Evolutionary conservation across 2,329 filamentous ascomycete genomes (phyloP).

Genomic region (Piedraia hortae): DNA sequence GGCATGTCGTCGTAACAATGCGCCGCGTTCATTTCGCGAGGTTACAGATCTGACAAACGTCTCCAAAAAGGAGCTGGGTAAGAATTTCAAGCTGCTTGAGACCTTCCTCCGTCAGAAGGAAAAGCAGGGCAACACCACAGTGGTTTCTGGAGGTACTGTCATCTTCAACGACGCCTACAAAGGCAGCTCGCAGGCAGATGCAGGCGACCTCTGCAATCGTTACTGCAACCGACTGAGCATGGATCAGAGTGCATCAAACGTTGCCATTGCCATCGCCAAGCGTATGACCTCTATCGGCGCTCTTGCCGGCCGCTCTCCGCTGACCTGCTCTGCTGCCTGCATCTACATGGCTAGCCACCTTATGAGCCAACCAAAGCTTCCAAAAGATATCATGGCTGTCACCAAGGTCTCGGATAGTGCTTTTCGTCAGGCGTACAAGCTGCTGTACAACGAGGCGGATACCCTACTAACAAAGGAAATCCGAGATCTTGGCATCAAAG

Average conservation of each 20-base stretch:
- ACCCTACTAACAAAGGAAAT: slow-evolving; percentile 49
- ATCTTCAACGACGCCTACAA: slow-evolving; percentile 9
- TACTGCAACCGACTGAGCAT: slow-evolving; percentile 66
- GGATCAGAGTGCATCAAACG: slow-evolving; percentile 47
- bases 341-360: slow-evolving; percentile 90
- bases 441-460: slow-evolving; percentile 48
- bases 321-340: slow-evolving; percentile 81
- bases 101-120: slow-evolving; percentile 45
- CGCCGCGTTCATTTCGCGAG: slow-evolving; percentile 76
- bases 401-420: slow-evolving; percentile 89
- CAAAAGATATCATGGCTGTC: slow-evolving; percentile 60
- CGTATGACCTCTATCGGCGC: slow-evolving; percentile 52
- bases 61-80: slow-evolving; percentile 87
- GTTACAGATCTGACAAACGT: slow-evolving; percentile 84
- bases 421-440: slow-evolving; percentile 84
- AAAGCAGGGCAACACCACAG: slow-evolving; percentile 3
- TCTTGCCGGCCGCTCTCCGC: slow-evolving; percentile 70
- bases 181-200: slow-evolving; percentile 10
- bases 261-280: slow-evolving; percentile 52
- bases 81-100: slow-evolving; percentile 83
- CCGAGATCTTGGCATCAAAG: slow-evolving; percentile 34
- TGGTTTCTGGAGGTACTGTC: slow-evolving; percentile 23
- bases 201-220: slow-evolving; percentile 41
- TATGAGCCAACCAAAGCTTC: slow-evolving; percentile 47
- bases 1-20: slow-evolving; percentile 68